Evolutionary conservation across 2,329 filamentous ascomycete genomes (phyloP).

Genomic region (Byssothecium circinans): DNA sequence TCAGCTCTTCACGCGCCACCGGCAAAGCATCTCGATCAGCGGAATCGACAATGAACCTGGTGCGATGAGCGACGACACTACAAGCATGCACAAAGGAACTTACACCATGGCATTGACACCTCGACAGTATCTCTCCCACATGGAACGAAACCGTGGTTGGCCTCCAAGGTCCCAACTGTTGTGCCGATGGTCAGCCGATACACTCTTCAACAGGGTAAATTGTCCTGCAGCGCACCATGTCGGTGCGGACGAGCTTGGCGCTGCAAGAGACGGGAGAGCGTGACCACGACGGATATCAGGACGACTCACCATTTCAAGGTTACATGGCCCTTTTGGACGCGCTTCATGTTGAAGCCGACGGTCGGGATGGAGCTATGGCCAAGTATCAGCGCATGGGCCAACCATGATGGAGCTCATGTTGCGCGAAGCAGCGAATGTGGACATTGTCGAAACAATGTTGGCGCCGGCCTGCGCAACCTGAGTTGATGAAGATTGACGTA

Average conservation of each 20-base stretch:
- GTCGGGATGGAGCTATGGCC: slow-evolving; percentile 87
- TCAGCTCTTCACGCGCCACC: slow-evolving; percentile 87
- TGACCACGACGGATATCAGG: slow-evolving; percentile 33
- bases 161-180: slow-evolving; percentile 91
- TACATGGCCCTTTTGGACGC: slow-evolving; percentile 95
- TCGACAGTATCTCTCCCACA: slow-evolving; percentile 99
- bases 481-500: slow-evolving; percentile 59
- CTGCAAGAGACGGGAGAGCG: slow-evolving; percentile 41
- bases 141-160: slow-evolving; percentile 92
- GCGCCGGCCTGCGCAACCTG: slow-evolving; percentile 29
- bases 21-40: slow-evolving; percentile 80
- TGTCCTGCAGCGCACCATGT: slow-evolving; percentile 32
- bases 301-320: slow-evolving; percentile 82
- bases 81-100: slow-evolving; percentile 29
- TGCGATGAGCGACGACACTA: slow-evolving; percentile 27
- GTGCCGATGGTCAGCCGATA: slow-evolving; percentile 41
- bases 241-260: slow-evolving; percentile 38
- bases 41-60: slow-evolving; percentile 91
- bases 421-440: slow-evolving; percentile 31
- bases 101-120: slow-evolving; percentile 95
- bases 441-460: slow-evolving; percentile 30
- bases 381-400: slow-evolving; percentile 42
- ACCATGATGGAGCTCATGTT: slow-evolving; percentile 25
- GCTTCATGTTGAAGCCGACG: slow-evolving; percentile 99
- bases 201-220: slow-evolving; percentile 28